A percentile compares a stretch with the other conserved stretches of the same genome.
Evolutionary conservation across 352 stramenopile species (phyloP).

Genomic region (Plasmopara viticola): DNA sequence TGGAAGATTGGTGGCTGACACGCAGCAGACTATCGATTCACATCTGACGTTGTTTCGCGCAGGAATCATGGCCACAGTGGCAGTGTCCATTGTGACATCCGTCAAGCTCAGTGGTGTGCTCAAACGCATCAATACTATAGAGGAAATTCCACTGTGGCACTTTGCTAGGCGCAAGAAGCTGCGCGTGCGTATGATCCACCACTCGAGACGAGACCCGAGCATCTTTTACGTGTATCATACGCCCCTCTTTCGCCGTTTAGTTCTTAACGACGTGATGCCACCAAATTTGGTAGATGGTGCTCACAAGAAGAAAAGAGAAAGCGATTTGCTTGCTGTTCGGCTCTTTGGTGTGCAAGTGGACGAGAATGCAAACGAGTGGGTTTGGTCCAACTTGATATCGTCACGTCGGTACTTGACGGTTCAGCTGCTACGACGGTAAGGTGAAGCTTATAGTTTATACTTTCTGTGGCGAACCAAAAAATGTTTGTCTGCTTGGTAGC

Average conservation of each 20-base stretch:
- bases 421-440: conserved; percentile 50
- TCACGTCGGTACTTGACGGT: conserved; percentile 59
- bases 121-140: conserved; percentile 40
- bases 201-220: conserved; percentile 55
- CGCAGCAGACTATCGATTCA: conserved; percentile 49
- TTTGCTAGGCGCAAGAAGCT: conserved; percentile 66
- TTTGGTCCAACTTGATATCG: conserved; percentile 61
- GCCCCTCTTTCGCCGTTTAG: conserved; percentile 48
- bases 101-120: conserved; percentile 56
- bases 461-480: not conserved
- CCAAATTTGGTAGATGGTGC: conserved; percentile 11
- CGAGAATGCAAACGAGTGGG: conserved; percentile 56
- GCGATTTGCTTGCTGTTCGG: conserved; percentile 52
- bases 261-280: conserved; percentile 57
- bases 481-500: conserved; percentile 6
- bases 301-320: conserved; percentile 7
- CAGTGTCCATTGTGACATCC: conserved; percentile 32
- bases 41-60: conserved; percentile 64
- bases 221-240: conserved; percentile 83
- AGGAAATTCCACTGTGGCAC: conserved; percentile 56
- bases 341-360: conserved; percentile 72
- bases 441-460: conserved; percentile 2
- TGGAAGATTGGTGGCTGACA: conserved; percentile 28
- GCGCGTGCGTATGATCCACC: conserved; percentile 62
- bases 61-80: conserved; percentile 40